Evolutionary conservation across 306 rosid genomes (phyloP).

Genomic region (Vigna radiata): DNA sequence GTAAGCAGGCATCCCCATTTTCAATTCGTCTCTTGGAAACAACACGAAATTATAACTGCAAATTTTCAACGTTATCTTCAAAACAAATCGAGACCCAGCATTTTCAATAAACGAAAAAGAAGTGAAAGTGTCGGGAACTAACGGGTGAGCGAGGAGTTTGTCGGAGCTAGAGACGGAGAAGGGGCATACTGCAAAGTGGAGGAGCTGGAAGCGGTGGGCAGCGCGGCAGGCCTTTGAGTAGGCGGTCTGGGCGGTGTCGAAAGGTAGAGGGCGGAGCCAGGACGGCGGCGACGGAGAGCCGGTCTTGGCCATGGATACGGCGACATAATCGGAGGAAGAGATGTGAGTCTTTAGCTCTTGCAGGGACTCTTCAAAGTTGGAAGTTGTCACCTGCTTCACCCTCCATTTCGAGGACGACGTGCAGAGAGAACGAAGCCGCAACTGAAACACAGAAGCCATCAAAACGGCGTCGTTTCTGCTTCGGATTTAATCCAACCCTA

Average conservation of each 20-base stretch:
- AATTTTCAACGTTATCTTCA: not conserved
- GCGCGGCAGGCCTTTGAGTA: constrained; percentile 72
- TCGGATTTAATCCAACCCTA: too few species aligned
- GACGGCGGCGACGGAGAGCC: constrained; percentile 71
- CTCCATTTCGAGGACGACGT: constrained; percentile 55
- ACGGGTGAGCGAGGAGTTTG: constrained; percentile 79
- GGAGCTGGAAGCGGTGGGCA: constrained; percentile 77
- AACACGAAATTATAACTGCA: constrained; percentile 79
- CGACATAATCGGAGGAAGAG: constrained; percentile 67
- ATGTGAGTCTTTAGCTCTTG: constrained; percentile 60
- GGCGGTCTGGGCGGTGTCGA: constrained; percentile 69
- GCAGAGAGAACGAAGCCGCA: constrained; percentile 59
- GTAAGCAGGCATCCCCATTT: constrained; percentile 82
- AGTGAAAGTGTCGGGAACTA: constrained; percentile 5
- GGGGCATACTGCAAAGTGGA: constrained; percentile 89
- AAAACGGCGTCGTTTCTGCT: not conserved
- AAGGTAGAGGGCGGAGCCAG: constrained; percentile 72
- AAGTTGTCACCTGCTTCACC: constrained; percentile 73
- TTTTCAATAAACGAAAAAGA: not conserved
- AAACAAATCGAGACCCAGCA: not conserved
- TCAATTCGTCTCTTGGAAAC: constrained; percentile 90
- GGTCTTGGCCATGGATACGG: constrained; percentile 71
- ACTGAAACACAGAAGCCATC: constrained; percentile 45
- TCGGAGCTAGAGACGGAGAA: constrained; percentile 62
- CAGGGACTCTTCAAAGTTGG: constrained; percentile 67